These are phyloP conservation scores for Ambrosia trifida DNA, from an alignment of 129 eudicot species.

Conservation along the genomic window DNA sequence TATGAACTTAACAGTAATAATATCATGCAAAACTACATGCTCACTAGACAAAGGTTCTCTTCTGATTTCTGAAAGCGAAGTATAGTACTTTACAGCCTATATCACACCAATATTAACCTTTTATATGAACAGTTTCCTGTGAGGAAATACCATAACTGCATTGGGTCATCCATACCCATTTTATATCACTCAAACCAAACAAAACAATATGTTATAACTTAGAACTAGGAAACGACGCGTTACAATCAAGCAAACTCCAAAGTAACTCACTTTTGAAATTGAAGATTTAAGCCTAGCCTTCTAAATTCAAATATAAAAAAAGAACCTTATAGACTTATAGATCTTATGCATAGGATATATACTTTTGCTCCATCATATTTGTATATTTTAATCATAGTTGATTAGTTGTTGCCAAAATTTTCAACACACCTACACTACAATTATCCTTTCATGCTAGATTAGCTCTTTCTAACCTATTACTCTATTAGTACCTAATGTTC, in stretches of 20 bases:
- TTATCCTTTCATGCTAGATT: not conserved
- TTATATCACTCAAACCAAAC: constrained; percentile 1
- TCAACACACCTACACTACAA: constrained; percentile 4
- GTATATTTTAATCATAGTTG: not conserved
- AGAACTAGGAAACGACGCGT: not conserved
- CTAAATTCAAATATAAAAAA: not conserved
- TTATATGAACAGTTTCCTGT: not conserved
- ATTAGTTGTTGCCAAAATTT: not conserved
- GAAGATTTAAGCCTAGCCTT: not conserved
- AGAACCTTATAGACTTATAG: not conserved
- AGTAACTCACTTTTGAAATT: not conserved
- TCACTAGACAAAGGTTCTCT: not conserved
- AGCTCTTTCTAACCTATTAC: constrained; percentile 5
- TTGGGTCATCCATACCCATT: not conserved
- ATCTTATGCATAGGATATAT: not conserved
- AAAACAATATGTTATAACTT: not conserved
- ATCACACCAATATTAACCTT: not conserved
- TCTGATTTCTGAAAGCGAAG: not conserved
- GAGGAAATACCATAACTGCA: not conserved
- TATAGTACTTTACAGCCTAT: not conserved
- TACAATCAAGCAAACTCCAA: not conserved
- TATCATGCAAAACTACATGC: not conserved
- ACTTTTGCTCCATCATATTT: not conserved
- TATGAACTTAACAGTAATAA: constrained; percentile 3
- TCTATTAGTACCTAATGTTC: not conserved